Evolutionary conservation across 2,329 filamentous ascomycete genomes (phyloP), one percentile per base, ranked within the genome.

Genomic region (Calonectria crousiana): DNA sequence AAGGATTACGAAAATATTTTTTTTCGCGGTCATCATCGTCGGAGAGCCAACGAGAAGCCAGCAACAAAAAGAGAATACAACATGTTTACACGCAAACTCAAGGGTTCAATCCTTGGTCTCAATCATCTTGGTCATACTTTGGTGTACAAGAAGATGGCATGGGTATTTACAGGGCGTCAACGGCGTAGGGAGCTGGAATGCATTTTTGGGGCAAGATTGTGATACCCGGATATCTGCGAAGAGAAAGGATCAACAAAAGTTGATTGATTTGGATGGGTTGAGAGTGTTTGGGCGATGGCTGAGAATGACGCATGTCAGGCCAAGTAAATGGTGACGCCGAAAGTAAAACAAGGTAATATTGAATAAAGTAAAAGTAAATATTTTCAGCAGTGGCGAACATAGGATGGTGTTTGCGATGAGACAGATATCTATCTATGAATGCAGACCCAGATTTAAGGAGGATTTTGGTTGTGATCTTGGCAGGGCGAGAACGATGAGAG

Each of bases 21-120:
- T 30, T 36, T 60, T 58, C 49, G 34, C 60, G 26, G 41, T 44
- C 18, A 28, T 56, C 67, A 53, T 69, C 51, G 49, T 72, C 52
- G 41, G 60, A 62, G 44, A 52, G 71, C 67, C 71, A 66, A 62
- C 51, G 67, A 66, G 58, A 32, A 53, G 71, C 51, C 71, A 67
- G 30, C 58, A 70, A 66, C 30, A 60, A 69, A 69, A 73, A 73
- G 67, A 67, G 68, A 73, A 73, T 73, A 73, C 71, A 73, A 73
- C 71, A 60, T 69, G 49, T 73, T 69, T 69, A 56, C 66, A 66
- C 51, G 65, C 44, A 34, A 34, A 62, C n/a, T 51, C n/a, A 47
- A 47, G 36, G 32, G 28, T 32, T 53, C 36, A 62, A 41, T 30
- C 56, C 56, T 62, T 28, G 34, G 34, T 41, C 34, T 62, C 41